Percentiles rank a stretch among this genome's conserved stretches.
phyloP scores from a whole-genome alignment of 768 basidiomycete species.

The Pleurotus sapidus region DNA sequence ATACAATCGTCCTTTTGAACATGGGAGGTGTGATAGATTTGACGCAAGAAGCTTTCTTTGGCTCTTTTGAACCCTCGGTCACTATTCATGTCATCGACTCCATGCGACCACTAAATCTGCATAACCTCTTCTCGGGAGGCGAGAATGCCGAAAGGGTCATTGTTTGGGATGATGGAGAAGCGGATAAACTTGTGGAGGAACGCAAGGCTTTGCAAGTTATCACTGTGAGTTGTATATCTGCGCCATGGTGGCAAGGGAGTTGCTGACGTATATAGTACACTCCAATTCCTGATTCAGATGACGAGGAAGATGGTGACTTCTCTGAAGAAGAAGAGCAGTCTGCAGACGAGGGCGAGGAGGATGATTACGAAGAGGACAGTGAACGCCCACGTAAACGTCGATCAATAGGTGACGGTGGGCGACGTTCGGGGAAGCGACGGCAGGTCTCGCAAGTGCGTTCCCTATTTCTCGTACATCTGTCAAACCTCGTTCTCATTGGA shows the following conservation, averaged over 20 bases:
- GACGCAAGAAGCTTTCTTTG: constrained; percentile 71
- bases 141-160: constrained; percentile 70
- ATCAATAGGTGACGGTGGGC: constrained; percentile 40
- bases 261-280: constrained; percentile 55
- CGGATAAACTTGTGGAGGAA: constrained; percentile 66
- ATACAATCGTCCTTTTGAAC: constrained; percentile 88
- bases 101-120: constrained; percentile 83
- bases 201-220: constrained; percentile 82
- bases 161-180: constrained; percentile 92
- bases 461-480: constrained; percentile 8
- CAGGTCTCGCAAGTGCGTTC: constrained; percentile 22
- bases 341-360: constrained; percentile 37
- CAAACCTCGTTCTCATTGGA: constrained; percentile 16
- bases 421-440: constrained; percentile 4
- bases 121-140: constrained; percentile 76
- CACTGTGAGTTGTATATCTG: constrained; percentile 47
- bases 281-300: constrained; percentile 71
- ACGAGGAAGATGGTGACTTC: constrained; percentile 48
- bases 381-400: constrained; percentile 55
- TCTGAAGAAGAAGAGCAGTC: constrained; percentile 46
- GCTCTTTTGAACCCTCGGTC: constrained; percentile 58
- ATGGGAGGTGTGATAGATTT: constrained; percentile 90
- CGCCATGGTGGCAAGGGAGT: constrained; percentile 7
- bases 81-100: constrained; percentile 95
- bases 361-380: constrained; percentile 38